phyloP scores from a whole-genome alignment of 768 basidiomycete species.

The Suillus sp. region DNA sequence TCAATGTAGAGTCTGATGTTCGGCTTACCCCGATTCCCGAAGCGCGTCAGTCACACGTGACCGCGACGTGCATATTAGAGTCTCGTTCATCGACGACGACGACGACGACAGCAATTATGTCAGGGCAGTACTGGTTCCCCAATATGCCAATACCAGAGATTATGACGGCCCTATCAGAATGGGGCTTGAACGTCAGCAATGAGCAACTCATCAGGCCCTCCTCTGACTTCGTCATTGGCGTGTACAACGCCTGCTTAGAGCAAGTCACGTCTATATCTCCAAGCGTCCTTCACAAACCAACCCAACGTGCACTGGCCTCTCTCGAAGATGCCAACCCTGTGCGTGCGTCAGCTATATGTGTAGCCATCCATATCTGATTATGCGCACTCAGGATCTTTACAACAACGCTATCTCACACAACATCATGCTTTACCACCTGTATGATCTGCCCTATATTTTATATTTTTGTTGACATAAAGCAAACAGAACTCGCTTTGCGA shows the following conservation, averaged over 20 bases:
- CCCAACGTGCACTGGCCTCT: conserved; percentile 53
- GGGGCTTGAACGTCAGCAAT: conserved; percentile 66
- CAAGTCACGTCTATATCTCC: conserved; percentile 67
- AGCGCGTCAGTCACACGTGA: conserved; percentile 27
- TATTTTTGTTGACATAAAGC: conserved; percentile 8
- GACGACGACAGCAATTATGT: conserved; percentile 19
- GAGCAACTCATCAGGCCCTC: conserved; percentile 71
- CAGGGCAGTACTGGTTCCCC: conserved; percentile 59
- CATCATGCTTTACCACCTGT: conserved; percentile 74
- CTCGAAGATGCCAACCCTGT: conserved; percentile 61
- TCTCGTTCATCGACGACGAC: not conserved
- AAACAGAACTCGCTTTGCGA: conserved; percentile 65
- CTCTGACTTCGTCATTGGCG: conserved; percentile 66
- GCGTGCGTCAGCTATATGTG: conserved; percentile 11
- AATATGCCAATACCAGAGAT: conserved; percentile 67
- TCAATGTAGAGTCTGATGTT: conserved; percentile 5
- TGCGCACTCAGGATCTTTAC: conserved; percentile 61
- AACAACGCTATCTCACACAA: conserved; percentile 57
- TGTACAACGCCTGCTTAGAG: conserved; percentile 72
- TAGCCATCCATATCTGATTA: not conserved
- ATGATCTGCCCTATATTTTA: conserved; percentile 3
- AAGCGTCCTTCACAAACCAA: conserved; percentile 59
- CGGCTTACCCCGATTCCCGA: conserved; percentile 7
- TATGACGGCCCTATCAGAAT: conserved; percentile 61
- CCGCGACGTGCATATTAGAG: conserved; percentile 21